These are phyloP conservation scores for Coemansia sp. DNA, from an alignment of 192 early-diverging fungal species.

Conservation along the genomic window DNA sequence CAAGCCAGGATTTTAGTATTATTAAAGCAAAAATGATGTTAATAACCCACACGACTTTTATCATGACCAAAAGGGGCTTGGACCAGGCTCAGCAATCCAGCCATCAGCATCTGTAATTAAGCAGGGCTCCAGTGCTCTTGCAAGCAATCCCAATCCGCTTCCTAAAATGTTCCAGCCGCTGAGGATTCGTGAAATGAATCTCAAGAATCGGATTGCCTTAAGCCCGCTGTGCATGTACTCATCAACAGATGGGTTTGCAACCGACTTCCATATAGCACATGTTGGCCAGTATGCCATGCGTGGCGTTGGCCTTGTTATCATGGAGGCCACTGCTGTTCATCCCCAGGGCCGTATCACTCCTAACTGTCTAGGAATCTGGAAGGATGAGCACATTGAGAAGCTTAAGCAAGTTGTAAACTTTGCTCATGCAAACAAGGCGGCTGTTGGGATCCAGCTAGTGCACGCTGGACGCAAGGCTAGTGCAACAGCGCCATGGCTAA, in stretches of 20 bases:
- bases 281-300: conserved; percentile 69
- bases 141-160: conserved; percentile 15
- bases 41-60: conserved; percentile 27
- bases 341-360: conserved; percentile 82
- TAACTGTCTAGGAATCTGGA: conserved; percentile 78
- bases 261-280: conserved; percentile 67
- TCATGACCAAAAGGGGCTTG: conserved; percentile 29
- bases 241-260: conserved; percentile 64
- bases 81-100: conserved; percentile 36
- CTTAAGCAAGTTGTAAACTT: conserved; percentile 53
- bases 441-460: conserved; percentile 73
- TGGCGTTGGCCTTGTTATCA: conserved; percentile 77
- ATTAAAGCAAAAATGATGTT: background rate
- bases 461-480: conserved; percentile 83
- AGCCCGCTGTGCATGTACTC: conserved; percentile 88
- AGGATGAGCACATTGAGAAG: conserved; percentile 71
- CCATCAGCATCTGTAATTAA: conserved; percentile 39
- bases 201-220: conserved; percentile 76
- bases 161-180: conserved; percentile 70
- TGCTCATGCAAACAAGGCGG: conserved; percentile 62
- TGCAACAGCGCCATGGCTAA: conserved; percentile 28
- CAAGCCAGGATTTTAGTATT: too few relatives aligned
- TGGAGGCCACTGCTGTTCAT: conserved; percentile 75
- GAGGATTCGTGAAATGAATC: conserved; percentile 61
- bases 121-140: conserved; percentile 21